These are phyloP conservation scores for Penicillium sp. DNA, from an alignment of 2,329 filamentous ascomycete genomes.

Conservation along the genomic window DNA sequence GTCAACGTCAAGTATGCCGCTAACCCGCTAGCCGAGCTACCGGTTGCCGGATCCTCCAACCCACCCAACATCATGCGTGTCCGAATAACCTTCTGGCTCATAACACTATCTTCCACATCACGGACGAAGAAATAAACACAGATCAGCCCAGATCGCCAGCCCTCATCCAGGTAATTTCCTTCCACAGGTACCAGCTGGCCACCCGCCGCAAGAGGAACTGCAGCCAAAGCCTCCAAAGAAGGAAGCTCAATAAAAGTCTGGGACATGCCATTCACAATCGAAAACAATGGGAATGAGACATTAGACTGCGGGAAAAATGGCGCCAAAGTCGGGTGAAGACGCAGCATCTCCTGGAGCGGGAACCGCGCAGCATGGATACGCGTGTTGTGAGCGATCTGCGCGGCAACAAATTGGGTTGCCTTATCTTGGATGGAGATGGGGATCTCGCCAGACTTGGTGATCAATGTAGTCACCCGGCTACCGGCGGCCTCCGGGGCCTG, in stretches of 20 bases:
- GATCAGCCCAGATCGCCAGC: slow-evolving; percentile 31
- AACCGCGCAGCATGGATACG: slow-evolving; percentile 34
- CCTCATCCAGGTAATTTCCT: slow-evolving; percentile 31
- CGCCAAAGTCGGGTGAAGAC: slow-evolving; percentile 27
- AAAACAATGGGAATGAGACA: slow-evolving; percentile 32
- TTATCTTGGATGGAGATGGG: slow-evolving; percentile 35
- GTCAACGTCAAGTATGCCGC: slow-evolving; percentile 54
- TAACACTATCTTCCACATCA: slow-evolving; percentile 60
- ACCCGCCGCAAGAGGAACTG: slow-evolving; percentile 23
- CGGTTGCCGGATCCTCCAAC: slow-evolving; percentile 42
- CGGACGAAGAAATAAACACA: slow-evolving; percentile 34
- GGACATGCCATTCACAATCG: slow-evolving; percentile 43
- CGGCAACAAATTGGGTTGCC: slow-evolving; percentile 23
- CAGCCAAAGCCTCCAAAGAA: slow-evolving; percentile 58
- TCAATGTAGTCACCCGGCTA: slow-evolving; percentile 36
- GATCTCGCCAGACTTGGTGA: slow-evolving; percentile 61
- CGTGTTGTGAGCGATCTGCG: slow-evolving; percentile 38
- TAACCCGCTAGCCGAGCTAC: slow-evolving; percentile 62
- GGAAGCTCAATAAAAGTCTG: slow-evolving; percentile 67
- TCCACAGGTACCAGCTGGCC: slow-evolving; percentile 25
- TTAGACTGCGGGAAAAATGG: slow-evolving; percentile 16
- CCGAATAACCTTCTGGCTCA: slow-evolving; percentile 37
- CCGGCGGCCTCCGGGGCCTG: slow-evolving; percentile 20
- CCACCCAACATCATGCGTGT: slow-evolving; percentile 30
- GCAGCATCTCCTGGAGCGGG: slow-evolving; percentile 22